These are phyloP conservation scores for Sequoiadendron giganteum DNA, from an alignment of 75 land plant genomes.

Conservation along the genomic window DNA sequence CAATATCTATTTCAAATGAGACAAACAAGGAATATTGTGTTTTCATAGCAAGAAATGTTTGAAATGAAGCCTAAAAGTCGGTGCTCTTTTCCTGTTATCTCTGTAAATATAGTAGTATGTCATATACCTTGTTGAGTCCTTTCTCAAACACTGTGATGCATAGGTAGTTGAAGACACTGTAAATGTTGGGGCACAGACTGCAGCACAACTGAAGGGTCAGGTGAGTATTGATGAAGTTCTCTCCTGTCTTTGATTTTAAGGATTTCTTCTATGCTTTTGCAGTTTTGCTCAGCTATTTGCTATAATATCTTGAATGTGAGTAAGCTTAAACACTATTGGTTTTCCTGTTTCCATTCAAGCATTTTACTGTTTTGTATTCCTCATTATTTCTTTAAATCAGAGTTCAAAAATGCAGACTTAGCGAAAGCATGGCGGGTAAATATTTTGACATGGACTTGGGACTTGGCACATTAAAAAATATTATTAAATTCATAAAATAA, in stretches of 20 bases:
- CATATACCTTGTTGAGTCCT: background rate
- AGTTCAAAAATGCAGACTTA: no score
- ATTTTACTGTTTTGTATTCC: background rate
- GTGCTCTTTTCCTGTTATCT: background rate
- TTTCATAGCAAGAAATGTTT: background rate
- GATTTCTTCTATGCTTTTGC: background rate
- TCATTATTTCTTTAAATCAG: background rate
- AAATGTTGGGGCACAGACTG: constrained; percentile 92
- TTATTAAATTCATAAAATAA: no score
- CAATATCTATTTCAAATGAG: background rate
- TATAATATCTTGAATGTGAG: background rate
- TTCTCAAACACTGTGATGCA: background rate
- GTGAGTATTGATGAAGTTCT: constrained; percentile 28
- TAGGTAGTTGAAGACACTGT: constrained; percentile 93
- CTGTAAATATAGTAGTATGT: background rate
- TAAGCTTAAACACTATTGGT: background rate
- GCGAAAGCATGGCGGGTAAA: no score
- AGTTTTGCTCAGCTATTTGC: background rate
- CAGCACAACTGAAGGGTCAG: constrained; percentile 77
- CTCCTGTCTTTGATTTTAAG: background rate
- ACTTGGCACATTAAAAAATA: no score
- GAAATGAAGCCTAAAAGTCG: background rate
- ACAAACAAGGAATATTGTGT: background rate
- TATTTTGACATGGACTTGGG: no score
- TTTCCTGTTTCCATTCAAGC: background rate